Evolutionary conservation across 1,284 basidiomycete species (phyloP).

Genomic region (Somion occarium): DNA sequence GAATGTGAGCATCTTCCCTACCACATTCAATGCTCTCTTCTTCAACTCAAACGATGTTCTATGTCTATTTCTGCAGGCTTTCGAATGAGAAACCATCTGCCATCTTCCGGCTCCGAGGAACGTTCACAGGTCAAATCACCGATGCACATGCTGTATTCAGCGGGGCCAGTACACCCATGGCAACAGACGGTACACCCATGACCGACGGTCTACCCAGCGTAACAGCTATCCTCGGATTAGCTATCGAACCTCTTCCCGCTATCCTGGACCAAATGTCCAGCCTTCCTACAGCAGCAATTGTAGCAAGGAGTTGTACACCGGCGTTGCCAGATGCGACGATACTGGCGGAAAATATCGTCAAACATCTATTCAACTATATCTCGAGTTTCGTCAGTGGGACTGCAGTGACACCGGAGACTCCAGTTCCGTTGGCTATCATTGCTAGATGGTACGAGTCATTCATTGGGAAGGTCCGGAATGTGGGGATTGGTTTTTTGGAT

Average conservation of each 20-base stretch:
- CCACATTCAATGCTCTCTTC: not conserved
- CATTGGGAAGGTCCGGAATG: conserved; percentile 64
- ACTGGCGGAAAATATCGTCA: conserved; percentile 64
- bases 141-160: conserved; percentile 54
- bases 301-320: conserved; percentile 11
- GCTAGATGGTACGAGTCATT: conserved; percentile 83
- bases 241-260: conserved; percentile 60
- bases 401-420: conserved; percentile 52
- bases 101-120: conserved; percentile 81
- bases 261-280: conserved; percentile 51
- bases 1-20: conserved; percentile 58
- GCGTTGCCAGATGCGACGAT: conserved; percentile 30
- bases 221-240: conserved; percentile 67
- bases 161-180: conserved; percentile 28
- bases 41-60: not conserved
- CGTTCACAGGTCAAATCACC: conserved; percentile 46
- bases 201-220: conserved; percentile 42
- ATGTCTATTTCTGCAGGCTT: conserved; percentile 51
- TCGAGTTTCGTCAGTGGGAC: conserved; percentile 63
- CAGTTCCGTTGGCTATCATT: conserved; percentile 73
- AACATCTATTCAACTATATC: conserved; percentile 81
- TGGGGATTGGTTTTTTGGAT: conserved; percentile 74
- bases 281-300: conserved; percentile 32
- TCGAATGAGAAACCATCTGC: conserved; percentile 91
- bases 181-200: conserved; percentile 19